These are phyloP conservation scores for Dorcoceras hygrometricum DNA, from an alignment of 257 asterid genomes.

Conservation along the genomic window DNA sequence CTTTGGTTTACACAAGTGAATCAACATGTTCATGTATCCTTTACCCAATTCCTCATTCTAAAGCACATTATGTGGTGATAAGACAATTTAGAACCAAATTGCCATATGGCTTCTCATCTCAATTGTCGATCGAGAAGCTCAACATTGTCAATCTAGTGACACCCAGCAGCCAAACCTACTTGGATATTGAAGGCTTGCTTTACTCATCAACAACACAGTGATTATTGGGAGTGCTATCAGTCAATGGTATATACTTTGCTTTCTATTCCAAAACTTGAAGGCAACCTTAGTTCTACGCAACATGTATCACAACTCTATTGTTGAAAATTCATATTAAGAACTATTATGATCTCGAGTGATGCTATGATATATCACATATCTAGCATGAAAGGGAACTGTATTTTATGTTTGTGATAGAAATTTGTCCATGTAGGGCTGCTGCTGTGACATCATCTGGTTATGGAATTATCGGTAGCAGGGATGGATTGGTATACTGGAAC, in stretches of 20 bases:
- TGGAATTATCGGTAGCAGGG: constrained; percentile 79
- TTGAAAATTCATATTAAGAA: background rate
- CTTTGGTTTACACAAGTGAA: too few relatives aligned
- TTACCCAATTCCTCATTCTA: too few relatives aligned
- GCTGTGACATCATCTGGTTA: constrained; percentile 56
- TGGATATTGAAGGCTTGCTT: constrained; percentile 72
- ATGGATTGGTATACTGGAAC: constrained; percentile 81
- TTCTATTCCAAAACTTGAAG: background rate
- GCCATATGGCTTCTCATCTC: constrained; percentile 82
- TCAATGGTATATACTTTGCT: background rate
- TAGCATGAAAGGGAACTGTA: background rate
- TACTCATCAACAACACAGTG: constrained; percentile 61
- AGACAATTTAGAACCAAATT: too few relatives aligned
- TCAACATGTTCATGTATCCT: too few relatives aligned
- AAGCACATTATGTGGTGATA: too few relatives aligned
- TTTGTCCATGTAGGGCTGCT: constrained; percentile 49
- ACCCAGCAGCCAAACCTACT: constrained; percentile 14
- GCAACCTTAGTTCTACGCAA: background rate
- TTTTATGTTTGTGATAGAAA: background rate
- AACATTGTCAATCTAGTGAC: constrained; percentile 30
- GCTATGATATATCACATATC: background rate
- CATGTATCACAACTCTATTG: background rate
- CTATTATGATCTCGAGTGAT: background rate
- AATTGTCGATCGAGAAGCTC: constrained; percentile 40
- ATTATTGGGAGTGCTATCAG: constrained; percentile 63